A percentile compares a stretch with the other conserved stretches of the same genome.
Conservation (phyloP, 2,329 filamentous ascomycete genomes). For the Rhynchosporium agropyri region DNA sequence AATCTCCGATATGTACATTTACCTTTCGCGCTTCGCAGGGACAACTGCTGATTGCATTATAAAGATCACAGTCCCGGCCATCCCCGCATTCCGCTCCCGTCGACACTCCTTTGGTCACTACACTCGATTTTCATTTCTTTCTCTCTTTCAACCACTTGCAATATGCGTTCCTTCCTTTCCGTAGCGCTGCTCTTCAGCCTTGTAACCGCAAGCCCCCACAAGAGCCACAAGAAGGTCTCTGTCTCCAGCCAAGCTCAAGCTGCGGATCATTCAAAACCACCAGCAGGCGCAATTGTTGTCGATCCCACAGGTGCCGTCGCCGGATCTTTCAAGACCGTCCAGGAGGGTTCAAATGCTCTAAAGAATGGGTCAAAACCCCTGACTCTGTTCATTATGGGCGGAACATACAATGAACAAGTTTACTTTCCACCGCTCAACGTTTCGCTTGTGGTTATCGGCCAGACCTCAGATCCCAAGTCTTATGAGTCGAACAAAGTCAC, state of each 20-base stretch:
- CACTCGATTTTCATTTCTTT: not conserved
- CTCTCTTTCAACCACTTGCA: not conserved
- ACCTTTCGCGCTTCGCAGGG: too few species aligned
- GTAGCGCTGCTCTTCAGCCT: slow-evolving; percentile 14
- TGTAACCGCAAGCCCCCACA: not conserved
- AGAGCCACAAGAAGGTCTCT: not conserved
- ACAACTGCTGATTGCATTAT: not conserved
- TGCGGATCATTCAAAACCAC: slow-evolving; percentile 37
- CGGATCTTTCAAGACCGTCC: slow-evolving; percentile 30
- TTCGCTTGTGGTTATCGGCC: slow-evolving; percentile 57
- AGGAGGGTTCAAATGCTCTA: slow-evolving; percentile 43
- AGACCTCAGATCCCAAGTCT: slow-evolving; percentile 49
- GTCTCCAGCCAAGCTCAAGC: not conserved
- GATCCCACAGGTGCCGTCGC: slow-evolving; percentile 45
- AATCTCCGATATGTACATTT: too few species aligned
- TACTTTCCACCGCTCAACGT: slow-evolving; percentile 51
- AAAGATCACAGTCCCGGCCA: not conserved
- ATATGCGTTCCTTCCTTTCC: slow-evolving; percentile 8
- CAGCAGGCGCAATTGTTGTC: slow-evolving; percentile 51
- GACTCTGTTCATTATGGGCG: slow-evolving; percentile 57
- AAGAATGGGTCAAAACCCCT: slow-evolving; percentile 49
- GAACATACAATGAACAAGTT: slow-evolving; percentile 61
- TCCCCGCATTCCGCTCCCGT: not conserved
- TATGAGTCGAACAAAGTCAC: slow-evolving; percentile 56
- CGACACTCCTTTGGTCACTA: not conserved